Evolutionary conservation across 768 basidiomycete species (phyloP).

Genomic region (Scleroderma citrinum): DNA sequence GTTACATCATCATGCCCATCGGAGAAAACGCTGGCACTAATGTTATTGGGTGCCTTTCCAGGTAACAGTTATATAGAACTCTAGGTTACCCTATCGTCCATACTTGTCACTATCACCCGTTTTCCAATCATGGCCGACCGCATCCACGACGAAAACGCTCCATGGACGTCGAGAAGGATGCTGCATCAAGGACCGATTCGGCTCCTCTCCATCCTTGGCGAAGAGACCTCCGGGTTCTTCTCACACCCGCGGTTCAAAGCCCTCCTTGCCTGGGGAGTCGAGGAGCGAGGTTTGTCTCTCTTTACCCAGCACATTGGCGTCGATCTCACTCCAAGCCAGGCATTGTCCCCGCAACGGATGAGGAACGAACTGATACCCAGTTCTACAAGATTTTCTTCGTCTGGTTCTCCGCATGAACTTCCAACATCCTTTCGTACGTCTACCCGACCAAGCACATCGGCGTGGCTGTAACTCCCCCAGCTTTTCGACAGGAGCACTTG

Average conservation of each 20-base stretch:
- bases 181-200: constrained; percentile 12
- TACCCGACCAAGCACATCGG: neutral
- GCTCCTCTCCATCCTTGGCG: neutral
- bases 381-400: constrained; percentile 64
- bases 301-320: neutral
- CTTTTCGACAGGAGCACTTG: constrained; percentile 64
- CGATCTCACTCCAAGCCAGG: constrained; percentile 24
- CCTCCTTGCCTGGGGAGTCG: constrained; percentile 27
- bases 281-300: constrained; percentile 21
- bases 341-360: constrained; percentile 47
- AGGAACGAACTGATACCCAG: constrained; percentile 48
- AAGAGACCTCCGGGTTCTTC: neutral
- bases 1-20: neutral
- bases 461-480: constrained; percentile 24
- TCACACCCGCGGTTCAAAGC: constrained; percentile 10
- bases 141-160: constrained; percentile 16
- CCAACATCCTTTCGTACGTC: constrained; percentile 51
- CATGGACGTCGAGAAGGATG: constrained; percentile 27
- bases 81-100: neutral
- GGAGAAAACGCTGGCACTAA: neutral
- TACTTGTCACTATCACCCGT: neutral
- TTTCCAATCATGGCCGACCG: constrained; percentile 18
- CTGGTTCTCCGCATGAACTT: constrained; percentile 70
- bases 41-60: neutral
- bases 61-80: neutral